Evolutionary conservation across 768 basidiomycete species (phyloP), one percentile per base, ranked within the genome.

Genomic region (Serendipita sp.): DNA sequence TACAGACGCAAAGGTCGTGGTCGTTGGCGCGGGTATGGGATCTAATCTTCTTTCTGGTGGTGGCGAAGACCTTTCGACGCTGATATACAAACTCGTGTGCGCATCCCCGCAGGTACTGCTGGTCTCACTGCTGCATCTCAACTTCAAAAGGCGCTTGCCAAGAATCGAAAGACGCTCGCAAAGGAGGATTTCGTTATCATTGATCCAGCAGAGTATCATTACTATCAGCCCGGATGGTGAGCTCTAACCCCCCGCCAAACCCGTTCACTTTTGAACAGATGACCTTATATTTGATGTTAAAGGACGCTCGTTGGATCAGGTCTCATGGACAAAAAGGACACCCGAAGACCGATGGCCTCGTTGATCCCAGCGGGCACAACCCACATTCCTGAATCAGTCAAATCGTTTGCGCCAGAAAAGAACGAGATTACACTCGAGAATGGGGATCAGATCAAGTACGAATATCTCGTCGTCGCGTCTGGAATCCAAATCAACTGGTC

Each of bases 231-330:
- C 23, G 95, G 94, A 75, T 97, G 94, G 90, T 90, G 74, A 70
- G 77, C 69, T 44, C 65, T 44, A 18, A 5, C 41, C 2, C 1
- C 2, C n/a, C 7, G 28, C 28, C 47, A n/a, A 16, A 60, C 8
- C 45, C 5, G 63, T 18, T 7, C 8, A 23, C 16, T 35, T 47
- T 60, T 38, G 2, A 8, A 30, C 18, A n/a, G 36, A 7, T n/a
- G 30, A 2, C 10, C 15, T 48, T 11, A 41, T 41, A 41, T 41
- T 41, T 41, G 23, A 23, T 23, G 41, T 41, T 7, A 41, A 66
- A 91, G 90, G 92, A 95, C 93, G 0, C 82, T 96, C 46, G 93
- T 92, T 44, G 94, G 91, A 13, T 78, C 91, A n/a, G 95, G 94
- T 34, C 79, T 99, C 52, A 65, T 65, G 54, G 35, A 65, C 63